Percentiles rank a stretch among this genome's conserved stretches.
These are phyloP conservation scores for Lecanicillium sp. DNA, from an alignment of 2,329 filamentous ascomycete species.

Conservation along the genomic window DNA sequence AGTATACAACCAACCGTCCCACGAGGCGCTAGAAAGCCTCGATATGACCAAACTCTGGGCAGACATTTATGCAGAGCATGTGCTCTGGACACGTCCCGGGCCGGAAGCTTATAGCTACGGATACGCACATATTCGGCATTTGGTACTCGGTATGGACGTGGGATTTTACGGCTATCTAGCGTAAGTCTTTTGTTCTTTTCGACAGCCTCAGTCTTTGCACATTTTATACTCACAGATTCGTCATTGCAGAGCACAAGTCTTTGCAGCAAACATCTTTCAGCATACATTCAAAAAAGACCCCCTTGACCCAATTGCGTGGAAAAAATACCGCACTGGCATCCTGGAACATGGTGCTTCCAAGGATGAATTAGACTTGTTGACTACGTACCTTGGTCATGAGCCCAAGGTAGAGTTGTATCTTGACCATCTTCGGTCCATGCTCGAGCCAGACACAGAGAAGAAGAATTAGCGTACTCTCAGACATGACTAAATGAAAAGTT, in stretches of 20 bases:
- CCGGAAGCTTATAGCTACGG: not conserved
- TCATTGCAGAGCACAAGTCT: not conserved
- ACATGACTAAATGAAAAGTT: too few relatives aligned
- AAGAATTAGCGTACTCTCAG: too few relatives aligned
- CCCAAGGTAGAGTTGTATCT: not conserved
- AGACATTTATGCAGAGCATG: slow-evolving; percentile 1
- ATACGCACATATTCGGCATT: slow-evolving; percentile 6
- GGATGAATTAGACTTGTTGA: slow-evolving; percentile 2
- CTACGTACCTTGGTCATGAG: slow-evolving; percentile 3
- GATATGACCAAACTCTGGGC: slow-evolving; percentile 6
- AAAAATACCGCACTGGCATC: slow-evolving; percentile 2
- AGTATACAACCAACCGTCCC: slow-evolving; percentile 4
- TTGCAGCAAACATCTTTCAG: slow-evolving; percentile 4
- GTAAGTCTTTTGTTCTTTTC: too few relatives aligned
- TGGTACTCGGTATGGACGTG: slow-evolving; percentile 7
- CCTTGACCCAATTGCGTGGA: slow-evolving; percentile 1
- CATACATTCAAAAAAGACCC: slow-evolving; percentile 3
- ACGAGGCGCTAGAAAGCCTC: not conserved
- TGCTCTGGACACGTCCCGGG: not conserved
- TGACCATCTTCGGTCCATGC: not conserved
- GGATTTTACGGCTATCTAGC: slow-evolving; percentile 8
- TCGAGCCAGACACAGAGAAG: too few relatives aligned
- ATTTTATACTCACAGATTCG: not conserved
- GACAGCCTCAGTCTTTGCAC: not conserved
- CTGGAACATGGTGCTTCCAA: slow-evolving; percentile 3